phyloP scores from a whole-genome alignment of 1,139 yeast species.

The Yamadazyma sp. region DNA sequence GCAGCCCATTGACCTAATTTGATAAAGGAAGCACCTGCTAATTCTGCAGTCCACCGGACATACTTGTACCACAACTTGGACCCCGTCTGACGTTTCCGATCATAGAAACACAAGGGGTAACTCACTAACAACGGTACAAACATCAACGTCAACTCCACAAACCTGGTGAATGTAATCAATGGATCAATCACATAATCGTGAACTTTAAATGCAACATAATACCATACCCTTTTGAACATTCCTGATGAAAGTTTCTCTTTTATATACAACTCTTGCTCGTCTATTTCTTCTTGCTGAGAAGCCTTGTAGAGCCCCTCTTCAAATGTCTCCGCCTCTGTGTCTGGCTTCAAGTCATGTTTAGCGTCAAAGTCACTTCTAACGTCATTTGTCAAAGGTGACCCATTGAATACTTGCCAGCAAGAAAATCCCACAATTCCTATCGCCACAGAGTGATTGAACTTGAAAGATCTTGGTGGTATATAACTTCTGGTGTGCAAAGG shows the following conservation, averaged over 20 bases:
- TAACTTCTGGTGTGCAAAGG: background rate
- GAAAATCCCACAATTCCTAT: slow-evolving; percentile 13
- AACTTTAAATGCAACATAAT: slow-evolving; percentile 38
- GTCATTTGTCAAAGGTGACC: slow-evolving; percentile 25
- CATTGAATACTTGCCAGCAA: slow-evolving; percentile 10
- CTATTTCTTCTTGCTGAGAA: slow-evolving; percentile 57
- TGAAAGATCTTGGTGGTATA: background rate
- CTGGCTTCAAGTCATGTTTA: slow-evolving; percentile 43
- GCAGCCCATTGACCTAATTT: slow-evolving; percentile 99
- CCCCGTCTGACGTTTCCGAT: slow-evolving; percentile 53
- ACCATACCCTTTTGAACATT: slow-evolving; percentile 28
- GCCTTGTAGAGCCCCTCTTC: slow-evolving; percentile 67
- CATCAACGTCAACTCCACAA: slow-evolving; percentile 62
- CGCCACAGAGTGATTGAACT: slow-evolving; percentile 3
- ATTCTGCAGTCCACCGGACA: slow-evolving; percentile 68
- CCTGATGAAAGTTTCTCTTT: slow-evolving; percentile 25
- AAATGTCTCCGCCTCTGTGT: slow-evolving; percentile 56
- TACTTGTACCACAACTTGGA: slow-evolving; percentile 70
- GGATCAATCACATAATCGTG: slow-evolving; percentile 68
- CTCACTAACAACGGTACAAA: slow-evolving; percentile 69
- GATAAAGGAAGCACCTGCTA: slow-evolving; percentile 92
- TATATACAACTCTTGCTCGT: slow-evolving; percentile 34
- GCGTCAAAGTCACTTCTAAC: slow-evolving; percentile 18
- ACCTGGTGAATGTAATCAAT: slow-evolving; percentile 61
- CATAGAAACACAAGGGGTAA: slow-evolving; percentile 67